A percentile compares a stretch with the other conserved stretches of the same genome.
phyloP scores from a whole-genome alignment of 2,329 filamentous ascomycete species.

The Penicillium expansum region DNA sequence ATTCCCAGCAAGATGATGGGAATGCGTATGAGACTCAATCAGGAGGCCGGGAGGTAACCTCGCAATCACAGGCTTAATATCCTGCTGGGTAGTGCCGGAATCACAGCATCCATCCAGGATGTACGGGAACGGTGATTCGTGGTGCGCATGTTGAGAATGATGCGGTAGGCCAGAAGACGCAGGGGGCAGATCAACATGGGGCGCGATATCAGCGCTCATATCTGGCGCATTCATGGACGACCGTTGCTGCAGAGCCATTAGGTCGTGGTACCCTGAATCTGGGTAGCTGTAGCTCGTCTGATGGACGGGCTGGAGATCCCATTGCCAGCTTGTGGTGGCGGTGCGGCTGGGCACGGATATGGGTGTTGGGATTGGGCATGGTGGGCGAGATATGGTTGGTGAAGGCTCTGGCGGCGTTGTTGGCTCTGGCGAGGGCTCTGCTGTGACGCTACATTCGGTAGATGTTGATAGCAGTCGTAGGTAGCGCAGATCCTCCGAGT shows the following conservation, averaged over 20 bases:
- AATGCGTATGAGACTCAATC: constrained; percentile 7
- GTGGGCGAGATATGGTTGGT: constrained; percentile 20
- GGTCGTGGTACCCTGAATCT: constrained; percentile 21
- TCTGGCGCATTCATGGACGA: constrained; percentile 17
- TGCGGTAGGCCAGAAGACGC: constrained; percentile 7
- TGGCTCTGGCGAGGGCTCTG: constrained; percentile 41
- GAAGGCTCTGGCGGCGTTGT: constrained; percentile 34
- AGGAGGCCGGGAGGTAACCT: constrained; percentile 15
- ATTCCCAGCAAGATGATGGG: constrained; percentile 16
- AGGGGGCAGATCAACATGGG: constrained; percentile 11
- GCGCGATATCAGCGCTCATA: constrained; percentile 17
- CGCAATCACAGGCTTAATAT: constrained; percentile 16
- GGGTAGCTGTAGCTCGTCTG: constrained; percentile 23
- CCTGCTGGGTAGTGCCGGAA: constrained; percentile 8
- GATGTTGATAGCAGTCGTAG: constrained; percentile 37
- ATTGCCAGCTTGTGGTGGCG: constrained; percentile 22
- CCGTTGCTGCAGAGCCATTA: constrained; percentile 19
- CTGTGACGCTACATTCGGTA: constrained; percentile 37
- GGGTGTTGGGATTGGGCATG: constrained; percentile 16
- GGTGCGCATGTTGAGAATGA: constrained; percentile 5
- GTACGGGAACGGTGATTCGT: constrained; percentile 25
- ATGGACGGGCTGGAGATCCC: constrained; percentile 28
- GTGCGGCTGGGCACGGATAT: constrained; percentile 6
- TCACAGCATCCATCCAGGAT: constrained; percentile 21
- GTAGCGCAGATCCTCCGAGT: constrained; percentile 38